These are phyloP conservation scores for Fomes fomentarius DNA, from an alignment of 1,284 basidiomycete genomes.

Conservation along the genomic window DNA sequence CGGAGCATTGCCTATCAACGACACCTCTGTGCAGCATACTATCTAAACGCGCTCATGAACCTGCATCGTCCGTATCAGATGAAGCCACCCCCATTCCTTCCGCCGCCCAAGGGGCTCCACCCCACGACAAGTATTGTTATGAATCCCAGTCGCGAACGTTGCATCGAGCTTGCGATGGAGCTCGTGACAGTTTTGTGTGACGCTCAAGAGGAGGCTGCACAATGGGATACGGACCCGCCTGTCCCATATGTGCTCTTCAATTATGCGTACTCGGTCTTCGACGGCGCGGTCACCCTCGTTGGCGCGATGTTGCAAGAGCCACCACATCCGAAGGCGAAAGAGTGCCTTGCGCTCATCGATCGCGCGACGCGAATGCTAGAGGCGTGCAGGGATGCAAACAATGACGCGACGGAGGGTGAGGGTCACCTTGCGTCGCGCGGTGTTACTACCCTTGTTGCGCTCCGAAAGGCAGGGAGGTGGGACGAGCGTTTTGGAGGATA, in stretches of 20 bases:
- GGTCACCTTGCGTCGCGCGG: slow-evolving; percentile 27
- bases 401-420: slow-evolving; percentile 23
- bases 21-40: slow-evolving; percentile 29
- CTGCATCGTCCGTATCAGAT: slow-evolving; percentile 34
- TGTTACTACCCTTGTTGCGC: slow-evolving; percentile 26
- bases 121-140: slow-evolving; percentile 12
- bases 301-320: slow-evolving; percentile 32
- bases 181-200: slow-evolving; percentile 29
- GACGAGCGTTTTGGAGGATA: slow-evolving; percentile 19
- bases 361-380: slow-evolving; percentile 26
- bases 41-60: slow-evolving; percentile 32
- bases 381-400: slow-evolving; percentile 18
- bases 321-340: slow-evolving; percentile 28
- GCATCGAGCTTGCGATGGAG: slow-evolving; percentile 32
- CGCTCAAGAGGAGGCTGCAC: slow-evolving; percentile 21
- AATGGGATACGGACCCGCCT: slow-evolving; percentile 9
- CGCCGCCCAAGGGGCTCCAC: slow-evolving; percentile 8
- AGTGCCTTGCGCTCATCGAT: slow-evolving; percentile 30
- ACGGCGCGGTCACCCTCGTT: slow-evolving; percentile 35
- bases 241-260: slow-evolving; percentile 23
- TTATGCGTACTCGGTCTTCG: slow-evolving; percentile 35
- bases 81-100: slow-evolving; percentile 27
- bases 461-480: slow-evolving; percentile 29
- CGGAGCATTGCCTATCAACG: slow-evolving; percentile 27
- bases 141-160: slow-evolving; percentile 32